A percentile compares a stretch with the other conserved stretches of the same genome.
Conservation (phyloP, 2,329 filamentous ascomycete species). For the Alternaria hordeiaustralica region DNA sequence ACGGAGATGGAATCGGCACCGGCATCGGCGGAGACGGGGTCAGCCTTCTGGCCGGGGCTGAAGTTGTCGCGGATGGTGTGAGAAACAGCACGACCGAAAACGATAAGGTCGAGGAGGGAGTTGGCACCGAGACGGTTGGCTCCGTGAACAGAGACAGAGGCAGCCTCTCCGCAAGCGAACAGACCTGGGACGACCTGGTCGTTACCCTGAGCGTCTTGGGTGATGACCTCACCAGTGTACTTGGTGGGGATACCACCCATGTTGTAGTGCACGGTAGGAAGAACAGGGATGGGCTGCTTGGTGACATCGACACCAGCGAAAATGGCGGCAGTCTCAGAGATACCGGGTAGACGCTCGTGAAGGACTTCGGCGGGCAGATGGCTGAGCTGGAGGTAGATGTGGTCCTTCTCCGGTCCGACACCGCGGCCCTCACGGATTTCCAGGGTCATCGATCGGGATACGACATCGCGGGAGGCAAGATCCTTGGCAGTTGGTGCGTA, state of each 20-base stretch:
- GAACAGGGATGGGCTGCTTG: slow-evolving; percentile 95
- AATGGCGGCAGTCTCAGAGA: slow-evolving; percentile 97
- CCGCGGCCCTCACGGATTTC: slow-evolving; percentile 97
- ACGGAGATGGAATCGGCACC: slow-evolving; percentile 86
- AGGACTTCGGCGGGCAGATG: slow-evolving; percentile 92
- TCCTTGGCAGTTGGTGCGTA: slow-evolving; percentile 98
- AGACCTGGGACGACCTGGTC: slow-evolving; percentile 94
- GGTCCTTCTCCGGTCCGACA: slow-evolving; percentile 96
- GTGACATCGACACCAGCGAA: slow-evolving; percentile 96
- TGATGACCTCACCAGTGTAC: slow-evolving; percentile 96
- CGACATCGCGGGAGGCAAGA: slow-evolving; percentile 93
- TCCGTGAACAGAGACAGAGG: slow-evolving; percentile 96
- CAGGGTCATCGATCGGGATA: slow-evolving; percentile 97
- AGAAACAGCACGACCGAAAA: slow-evolving; percentile 96
- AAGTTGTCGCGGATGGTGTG: slow-evolving; percentile 97
- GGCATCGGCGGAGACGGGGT: slow-evolving; percentile 81
- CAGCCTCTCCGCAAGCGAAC: slow-evolving; percentile 95
- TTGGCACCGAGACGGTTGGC: slow-evolving; percentile 98
- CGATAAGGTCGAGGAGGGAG: slow-evolving; percentile 95
- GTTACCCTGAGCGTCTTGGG: slow-evolving; percentile 81
- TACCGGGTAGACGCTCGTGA: slow-evolving; percentile 95
- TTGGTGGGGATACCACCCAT: slow-evolving; percentile 99
- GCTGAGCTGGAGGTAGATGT: slow-evolving; percentile 97
- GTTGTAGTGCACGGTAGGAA: slow-evolving; percentile 99
- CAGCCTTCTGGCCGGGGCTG: slow-evolving; percentile 79